Conservation (phyloP, 768 basidiomycete species). For the Boletus subparvulus region DNA sequence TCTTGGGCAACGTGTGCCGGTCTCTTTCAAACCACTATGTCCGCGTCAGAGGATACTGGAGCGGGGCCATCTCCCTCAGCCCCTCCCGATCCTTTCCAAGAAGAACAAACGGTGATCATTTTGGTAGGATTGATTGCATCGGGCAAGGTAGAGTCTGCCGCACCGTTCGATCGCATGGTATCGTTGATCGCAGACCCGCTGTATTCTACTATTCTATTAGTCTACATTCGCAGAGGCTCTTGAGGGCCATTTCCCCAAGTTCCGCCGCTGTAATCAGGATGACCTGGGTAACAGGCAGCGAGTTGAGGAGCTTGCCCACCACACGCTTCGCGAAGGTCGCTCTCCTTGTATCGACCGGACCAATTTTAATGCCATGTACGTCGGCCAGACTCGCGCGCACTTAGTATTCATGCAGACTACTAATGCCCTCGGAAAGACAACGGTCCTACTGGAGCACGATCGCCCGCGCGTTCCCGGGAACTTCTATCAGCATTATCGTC, state of each 20-base stretch:
- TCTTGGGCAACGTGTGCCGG: not conserved
- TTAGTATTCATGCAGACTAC: not conserved
- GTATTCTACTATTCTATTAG: slow-evolving; percentile 12
- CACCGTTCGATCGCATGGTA: not conserved
- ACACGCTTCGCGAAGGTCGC: slow-evolving; percentile 51
- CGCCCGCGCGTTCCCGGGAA: slow-evolving; percentile 62
- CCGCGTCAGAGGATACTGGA: not conserved
- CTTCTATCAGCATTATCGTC: slow-evolving; percentile 68
- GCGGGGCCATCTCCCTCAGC: not conserved
- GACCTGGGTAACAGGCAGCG: slow-evolving; percentile 64
- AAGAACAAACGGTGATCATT: slow-evolving; percentile 57
- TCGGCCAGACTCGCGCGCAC: slow-evolving; percentile 7
- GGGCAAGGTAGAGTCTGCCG: slow-evolving; percentile 53
- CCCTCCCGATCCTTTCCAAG: slow-evolving; percentile 22
- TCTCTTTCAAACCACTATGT: slow-evolving; percentile 20
- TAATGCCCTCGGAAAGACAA: slow-evolving; percentile 45
- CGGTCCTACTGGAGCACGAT: slow-evolving; percentile 74
- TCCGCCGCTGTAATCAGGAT: slow-evolving; percentile 77
- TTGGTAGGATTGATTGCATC: slow-evolving; percentile 74
- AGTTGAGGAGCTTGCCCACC: slow-evolving; percentile 62
- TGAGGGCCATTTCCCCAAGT: slow-evolving; percentile 55
- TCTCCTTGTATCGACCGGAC: slow-evolving; percentile 82
- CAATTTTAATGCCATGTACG: slow-evolving; percentile 68
- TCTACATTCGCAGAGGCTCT: slow-evolving; percentile 76
- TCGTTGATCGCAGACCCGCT: slow-evolving; percentile 1